Evolutionary conservation across 805 yeast genomes (phyloP), one percentile per base, ranked within the genome.

Genomic region (Hermanozyma aechmeae): DNA sequence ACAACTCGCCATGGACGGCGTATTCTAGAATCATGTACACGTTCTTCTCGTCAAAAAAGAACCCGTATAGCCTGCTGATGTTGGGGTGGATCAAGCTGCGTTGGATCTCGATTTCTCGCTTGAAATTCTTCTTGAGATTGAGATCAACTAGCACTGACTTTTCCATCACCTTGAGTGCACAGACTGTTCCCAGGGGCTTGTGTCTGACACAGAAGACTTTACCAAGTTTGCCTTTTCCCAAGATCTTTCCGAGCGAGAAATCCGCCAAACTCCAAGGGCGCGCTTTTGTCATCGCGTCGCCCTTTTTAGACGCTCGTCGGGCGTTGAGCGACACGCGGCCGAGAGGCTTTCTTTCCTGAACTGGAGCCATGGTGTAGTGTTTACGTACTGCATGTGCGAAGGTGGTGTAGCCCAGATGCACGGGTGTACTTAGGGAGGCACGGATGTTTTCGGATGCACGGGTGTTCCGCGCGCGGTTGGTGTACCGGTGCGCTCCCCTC

Each of bases 181-280:
- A 83, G 2, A 89, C 65, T 48, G 73, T 82, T 2, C 93, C 94
- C 0, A 84, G 69, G 20, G 57, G 46, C 39, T 71, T 76, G 50
- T 86, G 96, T 32, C 69, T 68, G 6, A 80, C 96, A 48, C 95
- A 82, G 53, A 85, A 87, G 1, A 92, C 97, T 44, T 74, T 76
- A 6, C 98, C 98, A 45, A 87, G 77, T 51, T 86, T 85, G 5
- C 98, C 98, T n/a, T 83, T 85, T 0, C 97, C 98, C 27, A 89
- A 65, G 33, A 79, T 76, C 30, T 77, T 71, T 12, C 96, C 97
- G 24, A 89, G 68, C 42, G 86, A 95, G 55, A 89, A 89, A 47
- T 83, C 92, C 16, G 61, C 55, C 14, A 76, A n/a, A n/a, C n/a
- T n/a, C n/a, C n/a, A n/a, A n/a, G n/a, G n/a, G n/a, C n/a, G n/a